Conservation (phyloP, 441 rosid species). For the Hura crepitans region DNA sequence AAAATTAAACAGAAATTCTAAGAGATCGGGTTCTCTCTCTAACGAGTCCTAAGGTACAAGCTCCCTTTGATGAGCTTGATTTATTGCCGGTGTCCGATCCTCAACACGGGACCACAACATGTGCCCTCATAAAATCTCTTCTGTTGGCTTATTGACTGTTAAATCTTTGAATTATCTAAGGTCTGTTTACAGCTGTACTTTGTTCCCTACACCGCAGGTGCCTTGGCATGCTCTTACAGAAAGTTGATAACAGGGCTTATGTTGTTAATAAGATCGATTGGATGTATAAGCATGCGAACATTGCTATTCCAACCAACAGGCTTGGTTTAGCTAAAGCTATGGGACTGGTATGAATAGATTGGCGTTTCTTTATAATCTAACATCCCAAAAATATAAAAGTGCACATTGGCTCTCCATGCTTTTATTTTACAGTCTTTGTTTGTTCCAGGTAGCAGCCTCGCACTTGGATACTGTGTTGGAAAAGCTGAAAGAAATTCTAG, state of each 20-base stretch:
- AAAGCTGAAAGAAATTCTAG: conserved; percentile 87
- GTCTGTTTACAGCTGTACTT: conserved; percentile 8
- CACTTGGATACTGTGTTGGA: conserved; percentile 95
- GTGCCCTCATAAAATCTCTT: background rate
- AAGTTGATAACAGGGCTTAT: conserved; percentile 80
- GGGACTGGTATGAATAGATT: conserved; percentile 72
- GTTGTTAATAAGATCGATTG: conserved; percentile 83
- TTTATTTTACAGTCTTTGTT: conserved; percentile 24
- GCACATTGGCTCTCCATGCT: conserved; percentile 10
- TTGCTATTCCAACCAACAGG: conserved; percentile 80
- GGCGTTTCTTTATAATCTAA: conserved; percentile 13
- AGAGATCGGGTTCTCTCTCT: no score
- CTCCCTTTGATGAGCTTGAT: no score
- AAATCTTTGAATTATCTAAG: conserved; percentile 11
- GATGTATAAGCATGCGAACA: conserved; percentile 92
- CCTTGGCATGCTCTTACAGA: conserved; percentile 92
- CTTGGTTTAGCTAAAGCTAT: conserved; percentile 99
- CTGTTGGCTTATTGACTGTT: background rate
- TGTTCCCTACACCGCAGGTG: conserved; percentile 50
- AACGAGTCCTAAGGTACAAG: no score
- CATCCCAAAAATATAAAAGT: background rate
- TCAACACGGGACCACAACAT: no score
- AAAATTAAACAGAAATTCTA: no score
- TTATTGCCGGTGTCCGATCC: no score
- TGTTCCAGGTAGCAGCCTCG: conserved; percentile 89